Base-by-base conservation (phyloP, 2,329 filamentous ascomycete species). In the Penicillium sp. region DNA sequence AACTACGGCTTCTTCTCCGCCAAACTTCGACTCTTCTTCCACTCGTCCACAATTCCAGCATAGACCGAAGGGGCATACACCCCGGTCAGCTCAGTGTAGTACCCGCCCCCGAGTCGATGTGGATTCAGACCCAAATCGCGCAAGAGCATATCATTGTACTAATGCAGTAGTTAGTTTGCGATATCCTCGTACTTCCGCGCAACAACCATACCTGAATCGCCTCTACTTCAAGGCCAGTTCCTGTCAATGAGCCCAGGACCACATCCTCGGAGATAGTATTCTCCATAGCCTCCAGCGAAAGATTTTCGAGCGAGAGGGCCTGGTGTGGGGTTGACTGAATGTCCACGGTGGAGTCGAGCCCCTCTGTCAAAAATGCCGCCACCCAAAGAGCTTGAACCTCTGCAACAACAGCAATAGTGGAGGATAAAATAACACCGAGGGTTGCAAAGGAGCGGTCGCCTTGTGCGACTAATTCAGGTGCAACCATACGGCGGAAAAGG, bases 91-190 rank as follows among this genome's bases (percentile, higher is more conserved):
- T 64, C 61, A 9, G 19, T 53, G 49, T 53, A 51, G 32, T 41
- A 42, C 0, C 52, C 43, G 17, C 60, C 60, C 7, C 60, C 58
- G 2, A 58, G 33, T 15, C 59, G 59, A 37, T 58, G 38, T 15
- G 56, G 58, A 34, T 60, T 58, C n/a, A 64, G 33, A 0, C 60
- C 59, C 26, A 62, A 44, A 35, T 63, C 61, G 1, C 51, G 47
- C 54, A 63, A 39, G 6, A 63, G 52, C 24, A 56, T 50, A 37
- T 62, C 60, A 28, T 63, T 63, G 17, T 61, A 63, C 59, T 63
- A 12, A 19, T 15, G 10, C 3, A 15, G n/a, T 17, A 6, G 10
- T 56, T 35, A 53, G 49, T 21, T 3, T 15, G 2, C 7, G 10
- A 10, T 8, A 0, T 3, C 1, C 35, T 28, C 21, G 4, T 29